Evolutionary conservation across 257 asterid species (phyloP).

Genomic region (Ophiorrhiza pumila): DNA sequence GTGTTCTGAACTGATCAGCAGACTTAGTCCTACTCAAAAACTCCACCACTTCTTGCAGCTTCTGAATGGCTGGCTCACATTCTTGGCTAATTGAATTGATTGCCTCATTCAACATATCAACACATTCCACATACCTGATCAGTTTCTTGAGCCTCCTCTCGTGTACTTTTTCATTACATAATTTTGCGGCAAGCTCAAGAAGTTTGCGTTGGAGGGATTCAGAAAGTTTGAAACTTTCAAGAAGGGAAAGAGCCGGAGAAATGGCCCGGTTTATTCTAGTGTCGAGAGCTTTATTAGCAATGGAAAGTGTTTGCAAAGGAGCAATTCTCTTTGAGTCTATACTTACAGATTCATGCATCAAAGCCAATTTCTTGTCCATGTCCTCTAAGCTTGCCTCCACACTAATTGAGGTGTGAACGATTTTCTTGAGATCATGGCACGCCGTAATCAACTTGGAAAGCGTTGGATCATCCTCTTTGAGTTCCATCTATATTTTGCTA

Average conservation of each 20-base stretch:
- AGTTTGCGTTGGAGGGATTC: constrained; percentile 61
- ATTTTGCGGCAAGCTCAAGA: constrained; percentile 34
- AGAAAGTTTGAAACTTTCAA: constrained; percentile 56
- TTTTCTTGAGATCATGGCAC: constrained; percentile 40
- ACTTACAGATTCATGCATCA: constrained; percentile 36
- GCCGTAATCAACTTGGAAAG: constrained; percentile 35
- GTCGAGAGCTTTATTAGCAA: constrained; percentile 68
- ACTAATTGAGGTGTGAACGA: constrained; percentile 36
- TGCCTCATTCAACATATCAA: constrained; percentile 43
- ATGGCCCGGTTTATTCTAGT: constrained; percentile 68
- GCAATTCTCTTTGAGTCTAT: constrained; percentile 50
- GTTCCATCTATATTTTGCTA: constrained; percentile 33
- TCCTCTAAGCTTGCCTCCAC: constrained; percentile 38
- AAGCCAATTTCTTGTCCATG: constrained; percentile 32
- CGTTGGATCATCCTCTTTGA: constrained; percentile 37
- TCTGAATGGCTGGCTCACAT: constrained; percentile 66
- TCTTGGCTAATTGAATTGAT: constrained; percentile 47
- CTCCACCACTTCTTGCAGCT: constrained; percentile 84
- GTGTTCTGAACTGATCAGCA: constrained; percentile 56
- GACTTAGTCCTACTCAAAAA: constrained; percentile 87
- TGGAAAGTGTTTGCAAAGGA: constrained; percentile 72
- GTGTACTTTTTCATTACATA: constrained; percentile 37
- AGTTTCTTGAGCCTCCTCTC: constrained; percentile 40
- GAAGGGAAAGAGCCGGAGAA: constrained; percentile 62
- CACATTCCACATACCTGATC: constrained; percentile 58